These are phyloP conservation scores for Epicoccum sorghinum DNA, from an alignment of 2,329 filamentous ascomycete species.

Conservation along the genomic window DNA sequence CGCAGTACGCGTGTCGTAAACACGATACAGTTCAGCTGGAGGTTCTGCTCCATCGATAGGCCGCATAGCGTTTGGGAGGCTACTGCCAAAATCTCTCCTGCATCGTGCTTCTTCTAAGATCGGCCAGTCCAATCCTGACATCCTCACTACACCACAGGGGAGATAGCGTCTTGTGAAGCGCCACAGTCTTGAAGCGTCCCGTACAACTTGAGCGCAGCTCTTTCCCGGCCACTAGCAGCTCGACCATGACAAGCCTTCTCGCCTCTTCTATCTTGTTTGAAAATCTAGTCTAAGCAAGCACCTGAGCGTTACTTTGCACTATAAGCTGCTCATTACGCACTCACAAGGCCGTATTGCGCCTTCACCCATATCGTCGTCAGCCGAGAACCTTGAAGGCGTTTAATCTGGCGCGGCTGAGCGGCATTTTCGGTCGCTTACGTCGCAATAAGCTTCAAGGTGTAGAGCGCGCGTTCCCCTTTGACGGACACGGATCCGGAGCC, in stretches of 20 bases:
- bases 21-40: conserved; percentile 14
- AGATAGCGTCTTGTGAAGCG: background rate
- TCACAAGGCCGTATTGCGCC: conserved; percentile 2
- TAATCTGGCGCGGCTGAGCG: conserved; percentile 6
- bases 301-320: background rate
- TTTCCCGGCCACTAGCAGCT: background rate
- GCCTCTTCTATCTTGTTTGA: background rate
- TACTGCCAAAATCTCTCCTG: conserved; percentile 21
- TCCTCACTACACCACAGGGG: background rate
- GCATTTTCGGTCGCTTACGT: conserved; percentile 4
- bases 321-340: conserved; percentile 1
- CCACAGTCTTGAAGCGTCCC: conserved; percentile 1
- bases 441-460: background rate
- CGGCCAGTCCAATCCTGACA: conserved; percentile 8
- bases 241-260: background rate
- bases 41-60: conserved; percentile 8
- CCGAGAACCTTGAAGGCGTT: background rate
- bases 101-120: conserved; percentile 12
- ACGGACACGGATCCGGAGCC: conserved; percentile 5
- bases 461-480: conserved; percentile 1
- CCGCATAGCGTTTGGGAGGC: conserved; percentile 15
- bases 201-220: background rate
- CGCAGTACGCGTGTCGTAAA: conserved; percentile 3
- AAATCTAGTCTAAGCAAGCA: background rate
- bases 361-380: background rate